Base-by-base conservation (phyloP, 768 basidiomycete genomes). In the Xerocomellus chrysenteron region DNA sequence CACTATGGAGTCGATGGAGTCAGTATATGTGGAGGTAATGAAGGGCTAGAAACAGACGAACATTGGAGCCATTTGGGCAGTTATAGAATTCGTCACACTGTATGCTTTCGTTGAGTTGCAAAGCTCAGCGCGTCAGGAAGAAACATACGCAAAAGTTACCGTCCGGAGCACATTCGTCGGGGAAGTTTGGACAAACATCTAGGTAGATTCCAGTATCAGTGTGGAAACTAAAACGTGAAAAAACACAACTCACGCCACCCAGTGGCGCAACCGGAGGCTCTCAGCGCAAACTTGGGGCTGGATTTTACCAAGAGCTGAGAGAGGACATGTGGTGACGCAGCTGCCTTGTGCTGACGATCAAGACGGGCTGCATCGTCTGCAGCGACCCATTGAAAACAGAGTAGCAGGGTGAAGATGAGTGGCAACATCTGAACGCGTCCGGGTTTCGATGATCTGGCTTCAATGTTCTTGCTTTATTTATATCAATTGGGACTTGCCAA, bases 151-250 rank as follows among this genome's bases (percentile, higher is more conserved):
- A 69, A 21, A 30, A 61, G 47, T 41, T 55, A 26, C 65, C 66
- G 26, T 42, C 45, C 1, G 52, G 63, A 17, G 56, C 65, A 24
- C 68, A 69, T 32, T 28, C 5, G 12, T 49, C 2, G 13, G 68
- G 61, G 30, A 36, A 65, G 55, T 62, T 65, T 11, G 61, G 7
- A 19, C 68, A 68, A 30, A 48, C n/a, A 3, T 58, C 67, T 68
- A 11, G n/a, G 21, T 5, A 11, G 24, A 30, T 40, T 44, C 28
- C 13, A 41, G 2, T n/a, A 21, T 60, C 32, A 36, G 17, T 2
- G 11, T 16, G 12, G 36, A 42, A 12, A 17, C 1, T 13, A 10
- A 32, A 39, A 16, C n/a, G 35, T 10, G 43, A 8, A 42, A 17
- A 14, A 30, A 16, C 1, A 4, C 1, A n/a, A 59, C 63, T 48